Percentiles rank a stretch among this genome's conserved stretches.
phyloP scores from a whole-genome alignment of 768 basidiomycete genomes.

The Gelatoporia subvermispora region DNA sequence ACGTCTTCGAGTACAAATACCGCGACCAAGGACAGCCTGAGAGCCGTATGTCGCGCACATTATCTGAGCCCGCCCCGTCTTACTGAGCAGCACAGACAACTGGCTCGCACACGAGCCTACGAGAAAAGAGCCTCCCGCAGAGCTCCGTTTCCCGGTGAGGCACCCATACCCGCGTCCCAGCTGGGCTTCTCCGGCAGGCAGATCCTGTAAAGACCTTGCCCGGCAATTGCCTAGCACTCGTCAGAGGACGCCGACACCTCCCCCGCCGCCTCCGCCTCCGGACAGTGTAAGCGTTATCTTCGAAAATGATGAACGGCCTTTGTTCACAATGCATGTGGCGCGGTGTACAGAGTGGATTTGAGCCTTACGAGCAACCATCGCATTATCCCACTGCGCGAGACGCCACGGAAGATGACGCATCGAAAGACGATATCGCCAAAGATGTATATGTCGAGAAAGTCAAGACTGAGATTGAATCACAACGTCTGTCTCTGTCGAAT shows the following conservation, averaged over 20 bases:
- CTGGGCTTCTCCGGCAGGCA: constrained; percentile 11
- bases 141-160: constrained; percentile 11
- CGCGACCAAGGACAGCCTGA: constrained; percentile 18
- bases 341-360: constrained; percentile 6
- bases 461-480: not conserved
- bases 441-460: constrained; percentile 1
- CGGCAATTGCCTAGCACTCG: constrained; percentile 13
- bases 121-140: constrained; percentile 10
- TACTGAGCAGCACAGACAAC: constrained; percentile 11
- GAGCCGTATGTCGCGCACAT: constrained; percentile 13
- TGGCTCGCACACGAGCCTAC: constrained; percentile 14
- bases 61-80: not conserved
- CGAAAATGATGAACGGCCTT: constrained; percentile 1
- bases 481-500: not conserved
- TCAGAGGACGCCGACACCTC: constrained; percentile 10
- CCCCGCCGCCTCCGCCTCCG: not conserved
- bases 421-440: not conserved
- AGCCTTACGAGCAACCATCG: constrained; percentile 11
- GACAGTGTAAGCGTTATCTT: not conserved
- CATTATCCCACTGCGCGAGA: constrained; percentile 2
- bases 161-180: constrained; percentile 20
- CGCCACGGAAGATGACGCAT: not conserved
- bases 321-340: not conserved
- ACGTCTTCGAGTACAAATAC: constrained; percentile 25
- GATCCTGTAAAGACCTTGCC: constrained; percentile 12